A percentile compares a stretch with the other conserved stretches of the same genome.
These are phyloP conservation scores for Sporopachydermia quercuum DNA, from an alignment of 805 yeast genomes.

Conservation along the genomic window DNA sequence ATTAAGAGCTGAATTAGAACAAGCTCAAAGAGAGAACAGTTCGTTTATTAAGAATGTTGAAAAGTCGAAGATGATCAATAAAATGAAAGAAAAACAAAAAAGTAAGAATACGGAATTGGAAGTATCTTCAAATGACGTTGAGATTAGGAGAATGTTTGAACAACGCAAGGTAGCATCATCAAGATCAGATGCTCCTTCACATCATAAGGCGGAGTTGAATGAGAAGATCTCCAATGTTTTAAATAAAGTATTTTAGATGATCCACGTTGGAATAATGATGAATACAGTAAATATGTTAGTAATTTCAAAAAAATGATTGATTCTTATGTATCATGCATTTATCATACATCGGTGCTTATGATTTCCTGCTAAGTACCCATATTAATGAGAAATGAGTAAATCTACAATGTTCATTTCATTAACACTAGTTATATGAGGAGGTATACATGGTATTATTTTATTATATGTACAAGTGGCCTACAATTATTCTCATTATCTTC, in stretches of 20 bases:
- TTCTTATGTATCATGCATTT: too few relatives aligned
- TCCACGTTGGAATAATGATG: too few relatives aligned
- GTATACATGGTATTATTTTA: too few relatives aligned
- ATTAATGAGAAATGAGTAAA: too few relatives aligned
- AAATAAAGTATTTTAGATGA: conserved; percentile 34
- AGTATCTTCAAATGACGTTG: conserved; percentile 11
- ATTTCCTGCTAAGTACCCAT: too few relatives aligned
- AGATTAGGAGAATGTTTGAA: conserved; percentile 43
- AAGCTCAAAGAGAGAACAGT: conserved; percentile 77
- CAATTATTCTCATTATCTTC: too few relatives aligned
- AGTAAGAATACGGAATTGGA: conserved; percentile 15
- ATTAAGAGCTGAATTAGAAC: conserved; percentile 76
- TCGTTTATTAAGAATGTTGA: conserved; percentile 75
- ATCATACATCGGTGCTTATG: too few relatives aligned
- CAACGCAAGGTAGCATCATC: conserved; percentile 57
- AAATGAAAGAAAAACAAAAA: conserved; percentile 39
- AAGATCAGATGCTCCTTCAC: conserved; percentile 45
- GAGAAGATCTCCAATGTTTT: conserved; percentile 34
- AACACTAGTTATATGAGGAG: too few relatives aligned
- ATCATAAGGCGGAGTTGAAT: conserved; percentile 27
- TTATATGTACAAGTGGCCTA: too few relatives aligned
- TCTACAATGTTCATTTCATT: too few relatives aligned
- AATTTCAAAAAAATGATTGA: too few relatives aligned
- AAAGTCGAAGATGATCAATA: conserved; percentile 63
- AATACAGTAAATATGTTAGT: too few relatives aligned